A percentile compares a stretch with the other conserved stretches of the same genome.
Evolutionary conservation across 73 alveolate genomes (phyloP).

Genomic region (Symbiodinium pilosum): DNA sequence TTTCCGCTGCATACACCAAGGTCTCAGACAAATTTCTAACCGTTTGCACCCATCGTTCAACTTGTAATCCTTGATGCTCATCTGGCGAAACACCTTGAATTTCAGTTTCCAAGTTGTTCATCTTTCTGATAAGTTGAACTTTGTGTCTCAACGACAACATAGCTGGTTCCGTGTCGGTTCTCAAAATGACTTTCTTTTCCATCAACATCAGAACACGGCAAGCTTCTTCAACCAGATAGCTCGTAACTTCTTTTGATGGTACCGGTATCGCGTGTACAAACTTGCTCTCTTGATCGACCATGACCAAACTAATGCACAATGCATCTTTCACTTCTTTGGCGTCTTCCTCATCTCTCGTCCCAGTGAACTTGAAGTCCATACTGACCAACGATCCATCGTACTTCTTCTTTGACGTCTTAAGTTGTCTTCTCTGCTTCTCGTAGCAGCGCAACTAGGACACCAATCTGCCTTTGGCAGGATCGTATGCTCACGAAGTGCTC

Average conservation of each 20-base stretch:
- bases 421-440: background rate
- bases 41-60: background rate
- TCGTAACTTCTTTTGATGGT: background rate
- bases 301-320: background rate
- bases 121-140: background rate
- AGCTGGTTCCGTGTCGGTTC: background rate
- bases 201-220: background rate
- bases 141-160: background rate
- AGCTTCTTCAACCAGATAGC: background rate
- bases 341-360: background rate
- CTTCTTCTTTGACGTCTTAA: background rate
- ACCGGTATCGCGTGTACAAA: background rate
- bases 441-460: too few relatives aligned
- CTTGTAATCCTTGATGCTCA: background rate
- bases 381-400: background rate
- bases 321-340: background rate
- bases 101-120: background rate
- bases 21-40: too few relatives aligned
- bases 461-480: too few relatives aligned
- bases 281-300: background rate
- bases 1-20: too few relatives aligned
- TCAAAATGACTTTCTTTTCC: background rate
- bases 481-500: background rate
- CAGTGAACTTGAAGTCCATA: background rate
- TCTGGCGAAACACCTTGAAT: background rate